Percentiles rank a stretch among this genome's conserved stretches.
Conservation (phyloP, 2,329 filamentous ascomycete genomes). For the Colletotrichum filicis region DNA sequence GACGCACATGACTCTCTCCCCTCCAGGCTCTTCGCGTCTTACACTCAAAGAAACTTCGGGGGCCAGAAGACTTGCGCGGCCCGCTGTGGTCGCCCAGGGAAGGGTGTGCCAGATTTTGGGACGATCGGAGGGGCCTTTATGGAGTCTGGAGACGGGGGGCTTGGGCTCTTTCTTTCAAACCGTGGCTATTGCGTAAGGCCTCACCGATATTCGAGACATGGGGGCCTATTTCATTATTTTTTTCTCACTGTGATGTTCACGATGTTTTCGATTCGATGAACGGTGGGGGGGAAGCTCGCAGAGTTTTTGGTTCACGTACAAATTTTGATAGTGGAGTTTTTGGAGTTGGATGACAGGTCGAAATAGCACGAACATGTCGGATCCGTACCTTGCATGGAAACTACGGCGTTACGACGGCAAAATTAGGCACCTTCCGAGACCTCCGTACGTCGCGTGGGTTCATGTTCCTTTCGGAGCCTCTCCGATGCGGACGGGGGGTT, state of each 20-base stretch:
- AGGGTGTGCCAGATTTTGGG: conserved; percentile 51
- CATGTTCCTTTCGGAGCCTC: not conserved
- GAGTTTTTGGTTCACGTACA: not conserved
- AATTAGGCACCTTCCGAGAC: conserved; percentile 24
- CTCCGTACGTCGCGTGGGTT: not conserved
- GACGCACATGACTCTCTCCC: conserved; percentile 7
- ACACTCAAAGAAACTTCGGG: not conserved
- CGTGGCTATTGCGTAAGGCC: conserved; percentile 12
- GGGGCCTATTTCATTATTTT: not conserved
- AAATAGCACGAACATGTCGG: not conserved
- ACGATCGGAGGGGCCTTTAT: conserved; percentile 53
- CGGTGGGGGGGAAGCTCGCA: not conserved
- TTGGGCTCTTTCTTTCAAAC: not conserved
- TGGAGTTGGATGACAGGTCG: conserved; percentile 5
- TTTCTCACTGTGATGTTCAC: not conserved
- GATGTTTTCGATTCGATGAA: conserved; percentile 1
- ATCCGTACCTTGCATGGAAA: conserved; percentile 2
- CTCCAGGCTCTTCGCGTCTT: not conserved
- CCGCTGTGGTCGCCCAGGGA: conserved; percentile 1
- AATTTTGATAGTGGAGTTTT: not conserved
- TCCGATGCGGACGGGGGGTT: not conserved
- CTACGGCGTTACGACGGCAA: conserved; percentile 21
- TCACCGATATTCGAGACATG: conserved; percentile 1
- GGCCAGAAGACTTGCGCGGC: conserved; percentile 9
- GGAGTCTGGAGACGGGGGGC: conserved; percentile 33